Evolutionary conservation across 495 filamentous ascomycete species (phyloP).

Genomic region (Astrothelium macrocarpum): DNA sequence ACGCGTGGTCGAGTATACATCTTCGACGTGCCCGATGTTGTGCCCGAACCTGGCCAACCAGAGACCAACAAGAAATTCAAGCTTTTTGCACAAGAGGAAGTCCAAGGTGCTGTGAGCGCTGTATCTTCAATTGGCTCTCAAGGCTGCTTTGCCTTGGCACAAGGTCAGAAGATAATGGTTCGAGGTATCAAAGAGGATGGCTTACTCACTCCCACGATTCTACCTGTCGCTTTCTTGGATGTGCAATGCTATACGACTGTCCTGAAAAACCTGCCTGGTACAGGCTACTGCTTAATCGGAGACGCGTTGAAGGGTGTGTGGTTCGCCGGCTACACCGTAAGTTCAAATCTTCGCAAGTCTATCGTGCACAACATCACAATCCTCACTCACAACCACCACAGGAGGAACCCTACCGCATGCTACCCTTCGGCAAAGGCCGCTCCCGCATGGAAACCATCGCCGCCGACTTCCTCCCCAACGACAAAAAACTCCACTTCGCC

Average conservation of each 20-base stretch:
- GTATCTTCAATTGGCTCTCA: conserved; percentile 82
- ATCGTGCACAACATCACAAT: not conserved
- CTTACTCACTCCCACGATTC: conserved; percentile 40
- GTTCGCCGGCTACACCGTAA: conserved; percentile 84
- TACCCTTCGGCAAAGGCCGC: conserved; percentile 77
- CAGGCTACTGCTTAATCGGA: conserved; percentile 71
- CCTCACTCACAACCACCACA: not conserved
- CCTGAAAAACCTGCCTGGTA: conserved; percentile 69
- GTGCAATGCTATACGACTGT: conserved; percentile 85
- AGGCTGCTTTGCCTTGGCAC: conserved; percentile 80
- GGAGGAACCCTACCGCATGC: conserved; percentile 82
- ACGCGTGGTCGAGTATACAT: conserved; percentile 80
- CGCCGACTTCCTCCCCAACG: conserved; percentile 83
- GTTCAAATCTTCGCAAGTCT: conserved; percentile 9
- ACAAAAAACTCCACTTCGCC: conserved; percentile 70
- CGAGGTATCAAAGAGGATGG: conserved; percentile 91
- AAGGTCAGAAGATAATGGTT: conserved; percentile 96
- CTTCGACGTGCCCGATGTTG: conserved; percentile 67
- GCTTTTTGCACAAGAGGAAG: conserved; percentile 76
- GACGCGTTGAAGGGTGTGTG: conserved; percentile 90
- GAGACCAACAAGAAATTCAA: conserved; percentile 80
- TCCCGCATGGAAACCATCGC: conserved; percentile 66
- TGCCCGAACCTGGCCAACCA: conserved; percentile 74
- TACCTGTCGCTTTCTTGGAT: conserved; percentile 96
- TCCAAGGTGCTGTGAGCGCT: conserved; percentile 87